These are phyloP conservation scores for Phaeosphaeriaceae sp. DNA, from an alignment of 2,329 filamentous ascomycete genomes.

Conservation along the genomic window DNA sequence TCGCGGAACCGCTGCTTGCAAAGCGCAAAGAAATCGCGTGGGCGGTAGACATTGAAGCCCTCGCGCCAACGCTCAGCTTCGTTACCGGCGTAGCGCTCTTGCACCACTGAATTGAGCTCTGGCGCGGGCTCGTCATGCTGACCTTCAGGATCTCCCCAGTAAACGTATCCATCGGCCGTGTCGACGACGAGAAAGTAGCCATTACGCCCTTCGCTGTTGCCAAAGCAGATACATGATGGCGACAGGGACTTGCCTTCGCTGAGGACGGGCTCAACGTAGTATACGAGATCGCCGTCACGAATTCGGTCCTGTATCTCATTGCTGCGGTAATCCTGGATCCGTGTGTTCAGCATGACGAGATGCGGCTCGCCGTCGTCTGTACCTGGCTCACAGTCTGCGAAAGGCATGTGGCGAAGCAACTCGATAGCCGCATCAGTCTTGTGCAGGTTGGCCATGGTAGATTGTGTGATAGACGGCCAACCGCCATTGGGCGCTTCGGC, in stretches of 20 bases:
- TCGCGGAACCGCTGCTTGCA: background rate
- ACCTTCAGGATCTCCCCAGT: background rate
- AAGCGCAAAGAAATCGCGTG: background rate
- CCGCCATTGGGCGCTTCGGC: background rate
- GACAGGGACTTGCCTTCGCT: background rate
- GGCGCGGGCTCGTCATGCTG: background rate
- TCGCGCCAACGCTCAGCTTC: background rate
- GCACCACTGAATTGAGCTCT: background rate
- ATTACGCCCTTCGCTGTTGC: background rate
- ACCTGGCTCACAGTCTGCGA: background rate
- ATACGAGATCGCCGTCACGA: background rate
- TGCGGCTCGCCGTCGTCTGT: background rate
- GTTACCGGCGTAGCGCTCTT: background rate
- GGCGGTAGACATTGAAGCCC: background rate
- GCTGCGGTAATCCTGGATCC: background rate
- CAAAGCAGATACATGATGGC: background rate
- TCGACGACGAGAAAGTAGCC: background rate
- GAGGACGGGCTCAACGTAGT: background rate
- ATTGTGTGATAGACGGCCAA: background rate
- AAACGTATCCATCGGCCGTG: background rate
- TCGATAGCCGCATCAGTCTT: background rate
- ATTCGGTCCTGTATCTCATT: background rate
- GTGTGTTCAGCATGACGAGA: background rate
- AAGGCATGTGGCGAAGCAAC: background rate
- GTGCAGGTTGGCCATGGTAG: background rate